A percentile compares a stretch with the other conserved stretches of the same genome.
phyloP scores from a whole-genome alignment of 1,139 yeast species.

The Debaryomyces udenii region DNA sequence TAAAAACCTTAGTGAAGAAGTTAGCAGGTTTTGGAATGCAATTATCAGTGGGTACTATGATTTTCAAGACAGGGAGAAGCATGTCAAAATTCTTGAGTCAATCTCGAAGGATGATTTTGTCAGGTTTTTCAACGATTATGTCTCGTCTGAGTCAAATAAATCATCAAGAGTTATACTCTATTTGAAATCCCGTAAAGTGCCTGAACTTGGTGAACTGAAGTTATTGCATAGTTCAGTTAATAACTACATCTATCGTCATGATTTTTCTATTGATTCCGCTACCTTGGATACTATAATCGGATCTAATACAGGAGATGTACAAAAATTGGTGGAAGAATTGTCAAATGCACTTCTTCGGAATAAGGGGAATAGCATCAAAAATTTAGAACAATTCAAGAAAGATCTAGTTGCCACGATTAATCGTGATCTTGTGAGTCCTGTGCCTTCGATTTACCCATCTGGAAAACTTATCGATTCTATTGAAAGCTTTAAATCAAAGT shows the following conservation, averaged over 20 bases:
- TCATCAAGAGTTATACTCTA: conserved; percentile 64
- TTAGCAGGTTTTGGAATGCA: conserved; percentile 62
- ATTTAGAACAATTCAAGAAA: conserved; percentile 3
- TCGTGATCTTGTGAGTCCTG: conserved; percentile 20
- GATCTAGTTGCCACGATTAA: conserved; percentile 17
- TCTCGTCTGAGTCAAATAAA: conserved; percentile 38
- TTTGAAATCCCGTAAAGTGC: conserved; percentile 60
- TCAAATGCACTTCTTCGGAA: not conserved
- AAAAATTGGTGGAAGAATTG: conserved; percentile 20
- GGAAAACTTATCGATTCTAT: conserved; percentile 26
- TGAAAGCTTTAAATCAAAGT: conserved; percentile 28
- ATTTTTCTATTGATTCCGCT: conserved; percentile 30
- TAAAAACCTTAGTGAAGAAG: conserved; percentile 80
- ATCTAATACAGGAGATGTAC: conserved; percentile 21
- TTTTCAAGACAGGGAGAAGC: conserved; percentile 59
- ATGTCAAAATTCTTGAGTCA: conserved; percentile 56
- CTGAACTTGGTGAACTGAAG: conserved; percentile 27
- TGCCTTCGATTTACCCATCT: conserved; percentile 33
- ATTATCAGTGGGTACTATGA: conserved; percentile 79
- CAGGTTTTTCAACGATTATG: conserved; percentile 52
- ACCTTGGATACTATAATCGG: conserved; percentile 30
- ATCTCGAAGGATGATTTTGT: conserved; percentile 62
- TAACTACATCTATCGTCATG: conserved; percentile 30
- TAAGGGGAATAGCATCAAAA: conserved; percentile 6
- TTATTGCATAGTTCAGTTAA: conserved; percentile 29